phyloP scores from a whole-genome alignment of 768 basidiomycete species.

The Thelephora ganbajun region DNA sequence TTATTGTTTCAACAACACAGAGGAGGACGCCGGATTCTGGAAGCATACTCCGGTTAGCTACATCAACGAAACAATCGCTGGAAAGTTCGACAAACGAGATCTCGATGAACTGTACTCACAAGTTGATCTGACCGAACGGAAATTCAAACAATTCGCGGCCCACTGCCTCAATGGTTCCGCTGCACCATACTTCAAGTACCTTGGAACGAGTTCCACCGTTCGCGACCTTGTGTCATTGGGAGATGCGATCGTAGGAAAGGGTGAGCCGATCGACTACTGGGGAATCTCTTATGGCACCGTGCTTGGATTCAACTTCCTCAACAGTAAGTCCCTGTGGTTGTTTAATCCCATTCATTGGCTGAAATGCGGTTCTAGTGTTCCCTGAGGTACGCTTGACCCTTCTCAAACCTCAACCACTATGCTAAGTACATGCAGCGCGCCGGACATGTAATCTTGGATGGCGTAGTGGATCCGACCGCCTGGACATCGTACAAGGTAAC shows the following conservation, averaged over 20 bases:
- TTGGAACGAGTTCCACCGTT: constrained; percentile 3
- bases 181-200: constrained; percentile 2
- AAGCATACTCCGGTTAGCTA: constrained; percentile 3
- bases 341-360: no score
- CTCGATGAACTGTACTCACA: constrained; percentile 1
- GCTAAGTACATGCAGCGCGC: neutral
- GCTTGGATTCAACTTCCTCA: constrained; percentile 3
- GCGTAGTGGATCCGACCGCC: constrained; percentile 2
- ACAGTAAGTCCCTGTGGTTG: neutral
- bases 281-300: constrained; percentile 5
- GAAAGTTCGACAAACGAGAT: constrained; percentile 3
- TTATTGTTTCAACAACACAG: constrained; percentile 5
- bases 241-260: constrained; percentile 5
- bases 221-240: constrained; percentile 4
- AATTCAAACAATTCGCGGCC: constrained; percentile 2
- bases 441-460: constrained; percentile 5
- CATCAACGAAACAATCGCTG: constrained; percentile 2
- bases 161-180: neutral
- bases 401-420: neutral
- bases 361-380: no score
- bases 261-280: constrained; percentile 2
- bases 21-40: constrained; percentile 3
- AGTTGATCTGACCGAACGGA: constrained; percentile 4
- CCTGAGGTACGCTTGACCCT: neutral
- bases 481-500: neutral